Conservation (phyloP, 192 early-diverging fungal genomes). For the Linnemannia zychae region DNA sequence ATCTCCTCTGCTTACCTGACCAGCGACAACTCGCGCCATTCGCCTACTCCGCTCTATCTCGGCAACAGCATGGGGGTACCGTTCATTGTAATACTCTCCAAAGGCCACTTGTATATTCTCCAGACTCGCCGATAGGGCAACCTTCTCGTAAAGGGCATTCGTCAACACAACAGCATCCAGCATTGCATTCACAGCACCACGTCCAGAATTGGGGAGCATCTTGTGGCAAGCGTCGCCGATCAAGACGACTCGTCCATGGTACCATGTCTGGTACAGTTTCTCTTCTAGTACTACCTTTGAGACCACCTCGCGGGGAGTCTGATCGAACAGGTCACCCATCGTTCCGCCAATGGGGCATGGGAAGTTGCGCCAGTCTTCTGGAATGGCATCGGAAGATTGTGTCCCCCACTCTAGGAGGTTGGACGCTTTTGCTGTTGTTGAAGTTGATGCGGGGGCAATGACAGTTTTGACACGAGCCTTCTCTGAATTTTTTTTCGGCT, state of each 20-base stretch:
- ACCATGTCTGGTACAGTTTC: slow-evolving; percentile 15
- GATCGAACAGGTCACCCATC: slow-evolving; percentile 10
- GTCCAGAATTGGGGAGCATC: slow-evolving; percentile 8
- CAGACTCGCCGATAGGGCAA: background rate
- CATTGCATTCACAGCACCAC: slow-evolving; percentile 21
- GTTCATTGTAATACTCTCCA: slow-evolving; percentile 7
- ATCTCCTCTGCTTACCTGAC: background rate
- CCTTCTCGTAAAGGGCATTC: slow-evolving; percentile 1
- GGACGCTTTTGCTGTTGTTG: background rate
- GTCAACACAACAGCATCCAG: slow-evolving; percentile 7
- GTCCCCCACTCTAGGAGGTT: slow-evolving; percentile 2
- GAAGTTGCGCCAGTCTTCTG: slow-evolving; percentile 1
- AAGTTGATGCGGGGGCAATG: background rate
- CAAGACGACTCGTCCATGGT: slow-evolving; percentile 2
- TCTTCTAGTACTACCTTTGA: slow-evolving; percentile 16
- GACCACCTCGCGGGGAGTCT: background rate
- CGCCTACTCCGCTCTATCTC: slow-evolving; percentile 12
- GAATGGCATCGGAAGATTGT: background rate
- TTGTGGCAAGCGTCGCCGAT: slow-evolving; percentile 21
- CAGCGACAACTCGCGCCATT: slow-evolving; percentile 13
- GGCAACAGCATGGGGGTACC: slow-evolving; percentile 9
- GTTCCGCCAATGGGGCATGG: slow-evolving; percentile 9
- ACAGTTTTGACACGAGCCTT: background rate
- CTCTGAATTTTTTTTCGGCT: background rate
- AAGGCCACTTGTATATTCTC: background rate